Conservation (phyloP, 176 grass and related monocot genomes). For the Aegilops bicornis region DNA sequence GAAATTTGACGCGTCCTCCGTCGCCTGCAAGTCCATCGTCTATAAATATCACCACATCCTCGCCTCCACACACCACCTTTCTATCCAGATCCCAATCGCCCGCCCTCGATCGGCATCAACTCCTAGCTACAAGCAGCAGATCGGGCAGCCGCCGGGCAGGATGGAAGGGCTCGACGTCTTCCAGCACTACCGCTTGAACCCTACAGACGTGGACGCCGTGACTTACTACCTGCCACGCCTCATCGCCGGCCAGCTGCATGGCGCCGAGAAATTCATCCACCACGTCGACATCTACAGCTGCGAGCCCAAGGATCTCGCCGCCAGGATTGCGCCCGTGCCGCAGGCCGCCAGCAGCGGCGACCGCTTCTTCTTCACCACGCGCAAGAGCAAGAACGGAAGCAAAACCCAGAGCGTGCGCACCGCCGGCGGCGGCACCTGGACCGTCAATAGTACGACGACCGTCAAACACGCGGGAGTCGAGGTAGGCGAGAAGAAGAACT, state of each 20-base stretch:
- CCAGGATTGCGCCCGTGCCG: not conserved
- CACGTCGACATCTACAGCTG: not conserved
- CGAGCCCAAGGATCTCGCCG: not conserved
- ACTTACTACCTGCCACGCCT: not conserved
- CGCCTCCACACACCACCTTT: too few species aligned
- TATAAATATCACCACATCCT: too few species aligned
- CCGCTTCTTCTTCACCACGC: conserved; percentile 5
- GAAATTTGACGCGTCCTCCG: too few species aligned
- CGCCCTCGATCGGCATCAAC: not conserved
- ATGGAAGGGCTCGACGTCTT: not conserved
- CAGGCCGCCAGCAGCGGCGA: not conserved
- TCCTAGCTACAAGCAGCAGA: not conserved
- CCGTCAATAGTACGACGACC: not conserved
- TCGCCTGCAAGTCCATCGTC: too few species aligned
- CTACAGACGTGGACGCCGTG: not conserved
- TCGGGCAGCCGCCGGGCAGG: too few species aligned
- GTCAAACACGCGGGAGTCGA: not conserved
- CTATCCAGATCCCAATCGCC: not conserved
- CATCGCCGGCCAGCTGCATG: not conserved
- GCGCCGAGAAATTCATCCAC: not conserved
- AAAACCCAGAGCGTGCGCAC: not conserved
- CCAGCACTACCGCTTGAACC: not conserved
- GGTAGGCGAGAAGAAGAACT: not conserved
- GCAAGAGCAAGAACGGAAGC: not conserved
- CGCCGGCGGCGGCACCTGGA: conserved; percentile 3